A percentile compares a stretch with the other conserved stretches of the same genome.
Evolutionary conservation across 2,329 filamentous ascomycete genomes (phyloP).

Genomic region (Aspergillus melleus): DNA sequence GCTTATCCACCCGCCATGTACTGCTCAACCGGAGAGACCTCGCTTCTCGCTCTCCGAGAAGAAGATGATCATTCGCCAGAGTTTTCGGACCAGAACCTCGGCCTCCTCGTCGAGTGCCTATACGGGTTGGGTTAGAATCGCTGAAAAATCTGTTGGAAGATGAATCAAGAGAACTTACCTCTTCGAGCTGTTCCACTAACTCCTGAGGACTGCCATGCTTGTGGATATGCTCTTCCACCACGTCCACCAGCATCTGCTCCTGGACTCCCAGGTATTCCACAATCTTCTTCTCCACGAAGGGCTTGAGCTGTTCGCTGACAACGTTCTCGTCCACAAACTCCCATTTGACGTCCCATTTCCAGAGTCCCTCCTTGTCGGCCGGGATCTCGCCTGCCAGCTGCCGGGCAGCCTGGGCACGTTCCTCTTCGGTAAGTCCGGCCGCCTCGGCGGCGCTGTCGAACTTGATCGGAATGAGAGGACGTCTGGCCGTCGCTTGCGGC

Average conservation of each 20-base stretch:
- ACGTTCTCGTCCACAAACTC: conserved; percentile 80
- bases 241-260: conserved; percentile 91
- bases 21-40: conserved; percentile 66
- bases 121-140: conserved; percentile 32
- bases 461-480: conserved; percentile 78
- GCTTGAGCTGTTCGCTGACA: conserved; percentile 80
- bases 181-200: conserved; percentile 80
- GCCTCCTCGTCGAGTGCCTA: conserved; percentile 92
- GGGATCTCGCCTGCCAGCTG: conserved; percentile 89
- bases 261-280: conserved; percentile 95
- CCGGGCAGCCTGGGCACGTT: conserved; percentile 76
- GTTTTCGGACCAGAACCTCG: conserved; percentile 88
- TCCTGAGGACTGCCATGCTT: conserved; percentile 73
- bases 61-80: conserved; percentile 99
- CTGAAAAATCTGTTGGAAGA: neutral
- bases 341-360: conserved; percentile 93
- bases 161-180: conserved; percentile 56
- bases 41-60: conserved; percentile 93
- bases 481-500: conserved; percentile 64
- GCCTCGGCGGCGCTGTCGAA: conserved; percentile 70
- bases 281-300: conserved; percentile 97
- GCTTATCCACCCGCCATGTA: neutral
- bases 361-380: conserved; percentile 78
- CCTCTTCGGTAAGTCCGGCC: conserved; percentile 76
- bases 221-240: conserved; percentile 83